Base-by-base conservation (phyloP, 2,329 filamentous ascomycete genomes). In the Metarhizium brunneum region DNA sequence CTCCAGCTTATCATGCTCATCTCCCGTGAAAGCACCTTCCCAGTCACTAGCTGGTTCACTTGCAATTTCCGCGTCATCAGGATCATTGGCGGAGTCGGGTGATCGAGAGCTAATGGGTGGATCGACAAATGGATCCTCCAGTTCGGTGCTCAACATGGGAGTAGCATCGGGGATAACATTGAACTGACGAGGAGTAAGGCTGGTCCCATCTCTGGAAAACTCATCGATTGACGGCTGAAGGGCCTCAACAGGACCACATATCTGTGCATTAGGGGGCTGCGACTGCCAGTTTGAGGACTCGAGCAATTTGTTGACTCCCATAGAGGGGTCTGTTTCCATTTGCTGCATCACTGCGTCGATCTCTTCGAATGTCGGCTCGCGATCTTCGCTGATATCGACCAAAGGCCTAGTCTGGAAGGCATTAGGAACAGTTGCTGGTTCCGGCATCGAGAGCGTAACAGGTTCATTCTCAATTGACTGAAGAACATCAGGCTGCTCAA, bases 271-370 rank as follows among this genome's bases (percentile, higher is more conserved):
- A 42, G 61, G 56, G 40, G 61, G 55, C 2, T 63, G 63, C 29
- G 59, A 53, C 48, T 64, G 61, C 76, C 78, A 80, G 42, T 70
- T 68, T 5, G 77, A 69, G 18, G 75, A 69, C 49, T 78, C 74
- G 14, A 76, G 68, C 7, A 73, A 73, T 64, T 84, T 85, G 65
- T 90, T 88, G 57, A 90, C 82, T 13, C 88, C 88, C 68, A 87
- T 82, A 53, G 86, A 84, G 2, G 87, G 87, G 61, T 90, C 84
- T 50, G 78, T 82, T 57, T 85, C 81, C 63, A 96, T 80, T 58
- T 94, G 87, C 60, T 86, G 83, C 90, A 97, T 96, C 53, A 96
- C 85, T 48, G 87, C 90, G 73, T 96, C 92, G 64, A 96, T 92
- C 66, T 96, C 91, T 62, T 92, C 86, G 63, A 89, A 89, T 0